Conservation (phyloP, 108 stramenopile species). For the Conticribra guillardii region DNA sequence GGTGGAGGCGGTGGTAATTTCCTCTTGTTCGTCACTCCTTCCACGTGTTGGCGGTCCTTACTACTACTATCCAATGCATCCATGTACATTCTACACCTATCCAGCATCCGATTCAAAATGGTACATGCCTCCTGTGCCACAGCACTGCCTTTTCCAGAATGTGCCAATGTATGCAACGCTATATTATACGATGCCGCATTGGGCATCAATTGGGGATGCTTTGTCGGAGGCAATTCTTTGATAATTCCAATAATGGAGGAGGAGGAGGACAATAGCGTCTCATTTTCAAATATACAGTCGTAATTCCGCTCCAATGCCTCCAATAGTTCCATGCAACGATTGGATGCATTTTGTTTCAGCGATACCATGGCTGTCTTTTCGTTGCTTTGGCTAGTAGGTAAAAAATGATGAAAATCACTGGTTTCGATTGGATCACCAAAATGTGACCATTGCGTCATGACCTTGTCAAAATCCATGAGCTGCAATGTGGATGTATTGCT, state of each 20-base stretch:
- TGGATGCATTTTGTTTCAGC: constrained; percentile 22
- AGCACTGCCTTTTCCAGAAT: constrained; percentile 17
- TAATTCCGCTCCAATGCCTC: constrained; percentile 38
- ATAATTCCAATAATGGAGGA: neutral
- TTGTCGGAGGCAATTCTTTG: neutral
- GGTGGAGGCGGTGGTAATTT: constrained; percentile 23
- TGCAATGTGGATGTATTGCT: constrained; percentile 19
- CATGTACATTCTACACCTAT: constrained; percentile 22
- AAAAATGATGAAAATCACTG: neutral
- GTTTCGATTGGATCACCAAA: constrained; percentile 5
- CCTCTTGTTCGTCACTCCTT: too few relatives aligned
- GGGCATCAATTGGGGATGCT: constrained; percentile 24
- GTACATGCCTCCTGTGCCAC: constrained; percentile 20
- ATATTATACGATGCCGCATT: constrained; percentile 46
- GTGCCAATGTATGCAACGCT: constrained; percentile 28
- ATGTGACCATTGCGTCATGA: constrained; percentile 39
- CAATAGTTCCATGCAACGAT: constrained; percentile 28
- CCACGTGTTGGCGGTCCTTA: neutral
- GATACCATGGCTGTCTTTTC: neutral
- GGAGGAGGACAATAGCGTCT: too few relatives aligned
- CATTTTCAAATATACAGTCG: constrained; percentile 21
- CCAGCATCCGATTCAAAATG: constrained; percentile 37
- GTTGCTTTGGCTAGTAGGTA: too few relatives aligned
- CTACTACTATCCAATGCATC: neutral
- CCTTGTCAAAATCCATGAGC: constrained; percentile 41